Evolutionary conservation across 768 basidiomycete genomes (phyloP).

Genomic region (Saitozyma podzolica): DNA sequence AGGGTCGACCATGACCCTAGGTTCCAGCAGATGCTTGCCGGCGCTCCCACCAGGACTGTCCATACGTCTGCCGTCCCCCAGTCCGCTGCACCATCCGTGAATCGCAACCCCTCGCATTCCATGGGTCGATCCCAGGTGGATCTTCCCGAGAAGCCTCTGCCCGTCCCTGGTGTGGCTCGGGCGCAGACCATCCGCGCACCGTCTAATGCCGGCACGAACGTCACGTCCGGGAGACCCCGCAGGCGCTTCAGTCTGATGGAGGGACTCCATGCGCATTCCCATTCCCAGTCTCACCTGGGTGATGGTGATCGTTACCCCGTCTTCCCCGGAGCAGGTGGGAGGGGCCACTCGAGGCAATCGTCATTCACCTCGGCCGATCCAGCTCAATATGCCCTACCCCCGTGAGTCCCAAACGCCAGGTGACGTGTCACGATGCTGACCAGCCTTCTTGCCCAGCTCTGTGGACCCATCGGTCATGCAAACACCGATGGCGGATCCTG

Average conservation of each 20-base stretch:
- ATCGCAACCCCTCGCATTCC: neutral
- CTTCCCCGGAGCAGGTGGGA: slow-evolving; percentile 20
- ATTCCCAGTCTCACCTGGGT: slow-evolving; percentile 14
- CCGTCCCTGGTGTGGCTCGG: slow-evolving; percentile 19
- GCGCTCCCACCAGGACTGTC: slow-evolving; percentile 38
- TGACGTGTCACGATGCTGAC: too few relatives aligned
- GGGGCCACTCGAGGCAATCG: slow-evolving; percentile 25
- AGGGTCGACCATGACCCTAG: slow-evolving; percentile 83
- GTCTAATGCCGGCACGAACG: slow-evolving; percentile 1
- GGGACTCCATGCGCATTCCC: slow-evolving; percentile 24
- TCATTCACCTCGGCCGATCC: slow-evolving; percentile 29
- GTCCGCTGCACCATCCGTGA: too few relatives aligned
- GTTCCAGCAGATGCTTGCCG: slow-evolving; percentile 61
- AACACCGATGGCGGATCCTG: neutral
- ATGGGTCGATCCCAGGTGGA: slow-evolving; percentile 6
- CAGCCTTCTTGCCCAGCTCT: slow-evolving; percentile 1
- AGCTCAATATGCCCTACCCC: slow-evolving; percentile 16
- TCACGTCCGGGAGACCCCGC: neutral
- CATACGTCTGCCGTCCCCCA: slow-evolving; percentile 24
- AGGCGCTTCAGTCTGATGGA: slow-evolving; percentile 30
- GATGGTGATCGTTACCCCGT: slow-evolving; percentile 44
- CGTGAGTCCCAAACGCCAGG: slow-evolving; percentile 14
- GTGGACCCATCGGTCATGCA: slow-evolving; percentile 6
- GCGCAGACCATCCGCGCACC: slow-evolving; percentile 8
- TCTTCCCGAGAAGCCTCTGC: slow-evolving; percentile 44